Evolutionary conservation across 2,329 filamentous ascomycete genomes (phyloP), one percentile per base, ranked within the genome.

Genomic region (Xenoacremonium recifei): DNA sequence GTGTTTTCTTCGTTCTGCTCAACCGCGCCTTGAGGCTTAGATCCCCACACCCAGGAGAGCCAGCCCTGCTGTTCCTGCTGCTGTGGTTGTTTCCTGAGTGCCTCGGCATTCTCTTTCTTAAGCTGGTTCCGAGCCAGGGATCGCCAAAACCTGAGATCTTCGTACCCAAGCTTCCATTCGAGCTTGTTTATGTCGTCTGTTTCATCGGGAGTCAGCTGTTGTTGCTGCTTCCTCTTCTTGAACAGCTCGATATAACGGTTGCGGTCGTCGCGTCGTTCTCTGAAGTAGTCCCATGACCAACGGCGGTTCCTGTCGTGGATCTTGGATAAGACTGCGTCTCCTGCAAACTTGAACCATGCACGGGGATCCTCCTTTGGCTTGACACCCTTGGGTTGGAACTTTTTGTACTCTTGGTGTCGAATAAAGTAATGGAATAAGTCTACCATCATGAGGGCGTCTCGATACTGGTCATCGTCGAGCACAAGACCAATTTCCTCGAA

Each of bases 401-500:
- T 92, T 62, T 95, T 95, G 71, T 97, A 96, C 63, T 99, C 92
- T 64, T 97, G 93, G 53, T 99, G 93, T 21, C 92, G 85, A 55
- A 96, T 87, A 65, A 97, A 99, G 68, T 96, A 97, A 65, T 99
- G 93, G 72, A 99, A 99, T 3, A 97, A 75, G 62, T 99, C 93
- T 2, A 97, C 87, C 73, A 99, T 87, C 93, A 99, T 99, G 44
- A 99, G 71, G 5, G 86, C 89, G 68, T 99, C 93, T 21, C 95
- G 87, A 62, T 99, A 99, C 63, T 99, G 93, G 52, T 96, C 82
- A 52, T 99, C 92, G 54, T 99, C 95, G 21, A 99, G 77, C n/a
- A 97, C 88, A 50, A 99, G 85, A 37, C 95, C 93, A 44, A 99
- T 91, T 61, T 99, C 95, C 60, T 99, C 92, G 56, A 99, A 99